phyloP scores from a whole-genome alignment of 164 flowering plant species.

The Buxus sempervirens region DNA sequence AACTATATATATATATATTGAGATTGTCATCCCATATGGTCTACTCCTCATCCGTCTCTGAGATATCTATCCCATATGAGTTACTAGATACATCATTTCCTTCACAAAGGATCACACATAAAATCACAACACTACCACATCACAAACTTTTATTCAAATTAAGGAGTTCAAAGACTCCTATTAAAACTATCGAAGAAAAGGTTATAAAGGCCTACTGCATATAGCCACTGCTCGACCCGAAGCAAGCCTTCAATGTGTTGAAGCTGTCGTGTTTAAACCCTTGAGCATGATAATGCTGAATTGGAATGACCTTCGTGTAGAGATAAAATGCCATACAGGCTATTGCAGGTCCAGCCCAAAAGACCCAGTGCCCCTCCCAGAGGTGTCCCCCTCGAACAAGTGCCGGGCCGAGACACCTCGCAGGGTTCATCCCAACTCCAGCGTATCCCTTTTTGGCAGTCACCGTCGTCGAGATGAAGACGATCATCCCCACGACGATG shows the following conservation, averaged over 20 bases:
- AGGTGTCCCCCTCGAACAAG: slow-evolving; percentile 59
- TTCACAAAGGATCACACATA: no score
- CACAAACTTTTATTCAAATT: no score
- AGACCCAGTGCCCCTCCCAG: slow-evolving; percentile 61
- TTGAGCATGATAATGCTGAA: slow-evolving; percentile 13
- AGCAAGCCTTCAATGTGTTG: slow-evolving; percentile 6
- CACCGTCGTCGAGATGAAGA: slow-evolving; percentile 46
- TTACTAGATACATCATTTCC: no score
- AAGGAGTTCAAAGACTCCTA: no score
- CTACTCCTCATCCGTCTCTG: no score
- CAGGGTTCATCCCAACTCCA: slow-evolving; percentile 69
- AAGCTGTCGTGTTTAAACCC: slow-evolving; percentile 12
- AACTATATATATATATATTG: no score
- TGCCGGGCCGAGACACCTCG: slow-evolving; percentile 69
- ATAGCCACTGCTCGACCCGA: no score
- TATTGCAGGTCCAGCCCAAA: slow-evolving; percentile 54
- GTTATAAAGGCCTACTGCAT: no score
- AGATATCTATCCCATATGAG: no score
- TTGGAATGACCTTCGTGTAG: slow-evolving; percentile 46
- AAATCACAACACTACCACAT: no score
- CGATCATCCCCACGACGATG: slow-evolving; percentile 38
- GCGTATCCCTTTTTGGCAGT: slow-evolving; percentile 45
- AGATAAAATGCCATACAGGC: slow-evolving; percentile 43
- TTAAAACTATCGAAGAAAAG: no score
- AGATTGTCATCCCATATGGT: no score